Percentiles rank a stretch among this genome's conserved stretches.
These are phyloP conservation scores for Saccharomycopsis phalli DNA, from an alignment of 1,139 yeast genomes.

Conservation along the genomic window DNA sequence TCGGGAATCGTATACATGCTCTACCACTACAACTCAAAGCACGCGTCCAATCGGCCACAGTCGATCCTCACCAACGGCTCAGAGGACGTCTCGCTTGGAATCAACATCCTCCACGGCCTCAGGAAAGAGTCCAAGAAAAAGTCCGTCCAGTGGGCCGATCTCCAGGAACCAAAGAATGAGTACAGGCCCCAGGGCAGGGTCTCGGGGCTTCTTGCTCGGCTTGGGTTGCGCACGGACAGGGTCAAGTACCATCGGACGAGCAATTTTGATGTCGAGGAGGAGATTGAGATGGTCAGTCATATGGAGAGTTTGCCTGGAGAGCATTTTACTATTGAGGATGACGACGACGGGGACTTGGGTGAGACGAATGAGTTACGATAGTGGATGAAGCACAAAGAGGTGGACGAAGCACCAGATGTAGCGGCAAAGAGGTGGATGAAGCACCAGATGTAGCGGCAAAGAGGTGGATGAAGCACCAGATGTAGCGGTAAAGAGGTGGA, in stretches of 20 bases:
- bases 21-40: constrained; percentile 17
- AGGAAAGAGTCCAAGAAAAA: constrained; percentile 11
- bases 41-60: constrained; percentile 4
- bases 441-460: too few relatives aligned
- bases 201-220: constrained; percentile 13
- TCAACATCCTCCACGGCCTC: neutral
- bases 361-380: neutral
- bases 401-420: constrained; percentile 1
- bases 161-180: constrained; percentile 5
- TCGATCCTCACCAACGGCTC: constrained; percentile 12
- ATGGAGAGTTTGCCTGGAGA: constrained; percentile 3
- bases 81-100: neutral
- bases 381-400: neutral
- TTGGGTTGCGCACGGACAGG: neutral
- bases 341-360: constrained; percentile 9
- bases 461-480: too few relatives aligned
- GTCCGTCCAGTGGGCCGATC: constrained; percentile 21
- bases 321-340: constrained; percentile 1
- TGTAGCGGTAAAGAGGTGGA: too few relatives aligned
- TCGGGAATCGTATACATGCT: constrained; percentile 14
- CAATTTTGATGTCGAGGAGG: constrained; percentile 17
- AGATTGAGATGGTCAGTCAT: constrained; percentile 14
- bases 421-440: too few relatives aligned
- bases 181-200: constrained; percentile 5
- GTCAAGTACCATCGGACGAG: constrained; percentile 10